These are phyloP conservation scores for Pneumocystis jirovecii DNA, from an alignment of 1,139 yeast species.

Conservation along the genomic window DNA sequence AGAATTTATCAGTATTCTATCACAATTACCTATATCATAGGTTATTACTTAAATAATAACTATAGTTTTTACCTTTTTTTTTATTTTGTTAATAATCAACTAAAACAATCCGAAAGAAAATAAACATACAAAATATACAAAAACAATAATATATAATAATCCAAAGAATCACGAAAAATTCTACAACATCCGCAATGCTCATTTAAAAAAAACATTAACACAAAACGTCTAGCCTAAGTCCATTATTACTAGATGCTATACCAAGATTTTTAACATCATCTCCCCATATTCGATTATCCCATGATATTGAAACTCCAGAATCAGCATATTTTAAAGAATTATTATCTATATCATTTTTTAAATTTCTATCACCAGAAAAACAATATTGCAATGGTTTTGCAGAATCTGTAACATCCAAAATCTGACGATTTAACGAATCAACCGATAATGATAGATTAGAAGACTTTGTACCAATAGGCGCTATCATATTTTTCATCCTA, in stretches of 20 bases:
- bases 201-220: not conserved
- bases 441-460: not conserved
- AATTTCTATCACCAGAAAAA: not conserved
- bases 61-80: not conserved
- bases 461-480: not conserved
- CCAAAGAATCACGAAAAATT: not conserved
- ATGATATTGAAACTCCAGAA: not conserved
- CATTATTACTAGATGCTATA: not conserved
- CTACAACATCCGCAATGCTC: not conserved
- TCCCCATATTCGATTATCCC: not conserved
- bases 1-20: not conserved
- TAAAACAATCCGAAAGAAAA: not conserved
- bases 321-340: not conserved
- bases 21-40: not conserved
- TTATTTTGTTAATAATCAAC: not conserved
- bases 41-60: too few relatives aligned
- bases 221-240: not conserved
- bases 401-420: not conserved
- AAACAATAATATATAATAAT: too few relatives aligned
- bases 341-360: not conserved
- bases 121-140: not conserved
- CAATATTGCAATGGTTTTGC: not conserved
- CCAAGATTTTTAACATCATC: not conserved
- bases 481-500: not conserved
- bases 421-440: not conserved